These are phyloP conservation scores for Penicillium lividum DNA, from an alignment of 495 filamentous ascomycete species.

Conservation along the genomic window DNA sequence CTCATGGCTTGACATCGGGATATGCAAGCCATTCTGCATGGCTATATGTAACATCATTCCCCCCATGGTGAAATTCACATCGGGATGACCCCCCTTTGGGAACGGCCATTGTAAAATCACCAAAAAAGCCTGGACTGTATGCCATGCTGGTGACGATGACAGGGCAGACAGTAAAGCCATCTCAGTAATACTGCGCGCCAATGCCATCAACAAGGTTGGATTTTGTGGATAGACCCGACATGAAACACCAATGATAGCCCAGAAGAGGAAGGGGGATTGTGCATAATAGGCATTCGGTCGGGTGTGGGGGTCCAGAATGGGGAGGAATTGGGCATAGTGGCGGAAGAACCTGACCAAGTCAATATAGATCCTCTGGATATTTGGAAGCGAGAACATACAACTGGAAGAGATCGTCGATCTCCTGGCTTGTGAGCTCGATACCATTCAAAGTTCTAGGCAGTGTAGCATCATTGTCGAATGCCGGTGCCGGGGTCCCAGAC, in stretches of 20 bases:
- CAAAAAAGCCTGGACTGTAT: slow-evolving; percentile 50
- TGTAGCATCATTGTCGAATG: slow-evolving; percentile 21
- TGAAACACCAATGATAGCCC: slow-evolving; percentile 47
- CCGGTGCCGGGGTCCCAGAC: slow-evolving; percentile 9
- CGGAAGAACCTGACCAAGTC: slow-evolving; percentile 43
- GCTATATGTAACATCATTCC: slow-evolving; percentile 47
- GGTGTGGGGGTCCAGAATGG: slow-evolving; percentile 42
- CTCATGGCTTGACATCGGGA: slow-evolving; percentile 50
- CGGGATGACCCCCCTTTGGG: slow-evolving; percentile 44
- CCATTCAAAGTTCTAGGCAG: slow-evolving; percentile 33
- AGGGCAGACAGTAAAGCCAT: slow-evolving; percentile 47
- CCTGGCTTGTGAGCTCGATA: slow-evolving; percentile 26
- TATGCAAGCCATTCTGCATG: slow-evolving; percentile 53
- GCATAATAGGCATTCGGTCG: slow-evolving; percentile 46
- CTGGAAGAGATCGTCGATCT: slow-evolving; percentile 42
- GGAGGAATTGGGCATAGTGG: slow-evolving; percentile 47
- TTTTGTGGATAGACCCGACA: slow-evolving; percentile 41
- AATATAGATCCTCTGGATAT: background rate
- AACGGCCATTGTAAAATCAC: slow-evolving; percentile 53
- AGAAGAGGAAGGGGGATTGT: slow-evolving; percentile 52
- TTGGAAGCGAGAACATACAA: slow-evolving; percentile 21
- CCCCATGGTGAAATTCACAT: slow-evolving; percentile 43
- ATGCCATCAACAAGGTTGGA: slow-evolving; percentile 42
- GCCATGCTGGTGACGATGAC: slow-evolving; percentile 40
- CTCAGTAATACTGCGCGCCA: slow-evolving; percentile 42